Percentiles rank a stretch among this genome's conserved stretches.
Evolutionary conservation across 2,329 filamentous ascomycete genomes (phyloP).

Genomic region (Lasiodiplodia sp.): DNA sequence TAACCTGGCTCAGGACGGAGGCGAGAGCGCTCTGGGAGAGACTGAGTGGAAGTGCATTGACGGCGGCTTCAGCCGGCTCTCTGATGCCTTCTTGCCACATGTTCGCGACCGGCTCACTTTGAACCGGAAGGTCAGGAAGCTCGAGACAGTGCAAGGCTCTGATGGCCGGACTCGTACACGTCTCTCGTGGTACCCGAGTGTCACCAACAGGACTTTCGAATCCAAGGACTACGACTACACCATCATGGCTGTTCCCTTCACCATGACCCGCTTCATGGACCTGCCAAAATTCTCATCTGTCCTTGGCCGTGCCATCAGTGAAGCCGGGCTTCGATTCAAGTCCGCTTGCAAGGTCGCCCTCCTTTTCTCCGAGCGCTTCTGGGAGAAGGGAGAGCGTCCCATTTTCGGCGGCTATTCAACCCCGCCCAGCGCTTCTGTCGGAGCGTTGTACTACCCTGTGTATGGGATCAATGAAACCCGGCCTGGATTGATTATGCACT

Average conservation of each 20-base stretch:
- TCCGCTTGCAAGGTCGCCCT: conserved; percentile 18
- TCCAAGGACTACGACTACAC: conserved; percentile 17
- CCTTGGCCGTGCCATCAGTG: conserved; percentile 6
- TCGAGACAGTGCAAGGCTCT: background rate
- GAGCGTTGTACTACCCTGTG: conserved; percentile 11
- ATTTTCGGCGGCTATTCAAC: conserved; percentile 19
- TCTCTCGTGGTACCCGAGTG: conserved; percentile 11
- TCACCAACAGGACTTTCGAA: background rate
- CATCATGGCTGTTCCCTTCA: conserved; percentile 11
- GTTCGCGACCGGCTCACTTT: conserved; percentile 1
- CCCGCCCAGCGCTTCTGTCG: background rate
- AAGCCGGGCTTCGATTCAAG: conserved; percentile 18
- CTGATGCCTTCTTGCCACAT: conserved; percentile 10
- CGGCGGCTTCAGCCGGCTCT: conserved; percentile 17
- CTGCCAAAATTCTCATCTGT: conserved; percentile 9
- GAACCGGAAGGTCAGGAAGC: conserved; percentile 14
- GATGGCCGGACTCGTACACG: conserved; percentile 1
- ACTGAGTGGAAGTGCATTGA: conserved; percentile 21
- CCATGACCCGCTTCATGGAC: conserved; percentile 24
- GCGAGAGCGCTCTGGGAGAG: background rate
- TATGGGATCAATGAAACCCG: conserved; percentile 7
- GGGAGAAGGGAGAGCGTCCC: background rate
- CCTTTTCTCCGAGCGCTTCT: conserved; percentile 12
- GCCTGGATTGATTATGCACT: conserved; percentile 16
- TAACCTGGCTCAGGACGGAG: conserved; percentile 12